phyloP scores from a whole-genome alignment of 306 rosid species.

The Begonia loranthoides region DNA sequence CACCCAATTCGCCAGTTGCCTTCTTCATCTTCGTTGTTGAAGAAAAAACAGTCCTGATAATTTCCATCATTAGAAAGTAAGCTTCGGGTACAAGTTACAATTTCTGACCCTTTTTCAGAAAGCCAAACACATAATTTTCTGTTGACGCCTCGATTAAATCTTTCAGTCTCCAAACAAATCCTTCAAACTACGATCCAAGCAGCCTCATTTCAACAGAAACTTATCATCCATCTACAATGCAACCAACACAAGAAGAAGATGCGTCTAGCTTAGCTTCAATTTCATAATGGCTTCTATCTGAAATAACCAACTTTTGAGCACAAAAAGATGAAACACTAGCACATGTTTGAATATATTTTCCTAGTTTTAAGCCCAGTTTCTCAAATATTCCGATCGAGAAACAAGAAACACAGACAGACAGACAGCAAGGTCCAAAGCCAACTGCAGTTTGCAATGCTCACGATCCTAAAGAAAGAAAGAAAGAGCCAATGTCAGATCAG shows the following conservation, averaged over 20 bases:
- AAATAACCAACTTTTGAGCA: too few species aligned
- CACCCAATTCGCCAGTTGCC: too few species aligned
- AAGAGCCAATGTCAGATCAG: constrained; percentile 12
- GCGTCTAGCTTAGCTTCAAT: too few species aligned
- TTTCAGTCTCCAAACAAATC: constrained; percentile 42
- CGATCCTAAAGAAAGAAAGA: constrained; percentile 65
- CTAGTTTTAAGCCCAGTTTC: constrained; percentile 1
- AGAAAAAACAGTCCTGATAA: too few species aligned
- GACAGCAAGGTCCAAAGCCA: constrained; percentile 42
- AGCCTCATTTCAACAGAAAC: constrained; percentile 43
- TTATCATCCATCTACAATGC: constrained; percentile 85
- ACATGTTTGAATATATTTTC: constrained; percentile 17
- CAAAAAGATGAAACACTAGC: too few species aligned
- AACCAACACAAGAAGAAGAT: constrained; percentile 4
- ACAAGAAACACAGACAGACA: constrained; percentile 14
- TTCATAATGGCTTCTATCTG: background rate
- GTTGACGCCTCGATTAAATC: constrained; percentile 10
- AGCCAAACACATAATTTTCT: too few species aligned
- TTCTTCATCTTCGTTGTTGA: too few species aligned
- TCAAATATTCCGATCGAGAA: too few species aligned
- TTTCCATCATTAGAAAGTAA: too few species aligned
- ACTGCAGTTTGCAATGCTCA: constrained; percentile 48
- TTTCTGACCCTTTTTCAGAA: too few species aligned
- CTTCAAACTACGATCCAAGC: constrained; percentile 31
- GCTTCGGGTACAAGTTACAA: too few species aligned